A percentile compares a stretch with the other conserved stretches of the same genome.
phyloP scores from a whole-genome alignment of 2,329 filamentous ascomycete species.

The Capronia epimyces region DNA sequence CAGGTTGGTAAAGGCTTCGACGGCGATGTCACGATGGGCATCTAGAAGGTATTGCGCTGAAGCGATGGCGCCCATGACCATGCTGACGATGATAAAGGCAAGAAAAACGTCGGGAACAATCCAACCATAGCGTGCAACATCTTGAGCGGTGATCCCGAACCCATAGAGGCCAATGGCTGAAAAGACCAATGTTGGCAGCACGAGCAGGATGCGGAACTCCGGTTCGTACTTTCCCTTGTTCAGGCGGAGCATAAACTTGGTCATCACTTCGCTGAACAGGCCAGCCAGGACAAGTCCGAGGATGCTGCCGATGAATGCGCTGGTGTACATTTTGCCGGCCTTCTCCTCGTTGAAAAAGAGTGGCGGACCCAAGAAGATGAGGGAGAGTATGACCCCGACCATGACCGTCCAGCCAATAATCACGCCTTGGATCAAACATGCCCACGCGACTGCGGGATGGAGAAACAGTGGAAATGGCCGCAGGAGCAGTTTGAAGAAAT shows the following conservation, averaged over 20 bases:
- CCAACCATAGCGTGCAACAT: conserved; percentile 61
- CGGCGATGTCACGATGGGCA: conserved; percentile 80
- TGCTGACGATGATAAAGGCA: conserved; percentile 74
- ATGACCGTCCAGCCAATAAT: conserved; percentile 96
- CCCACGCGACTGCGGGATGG: conserved; percentile 82
- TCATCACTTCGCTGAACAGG: conserved; percentile 65
- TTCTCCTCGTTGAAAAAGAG: conserved; percentile 75
- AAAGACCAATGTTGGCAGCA: conserved; percentile 74
- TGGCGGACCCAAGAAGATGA: conserved; percentile 73
- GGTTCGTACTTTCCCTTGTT: conserved; percentile 86
- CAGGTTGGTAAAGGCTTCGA: conserved; percentile 84
- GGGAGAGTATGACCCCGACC: conserved; percentile 75
- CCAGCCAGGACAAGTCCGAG: conserved; percentile 73
- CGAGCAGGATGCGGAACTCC: conserved; percentile 78
- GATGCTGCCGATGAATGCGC: conserved; percentile 77
- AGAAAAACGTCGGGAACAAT: conserved; percentile 75
- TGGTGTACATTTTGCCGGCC: conserved; percentile 81
- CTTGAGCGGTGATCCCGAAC: conserved; percentile 67
- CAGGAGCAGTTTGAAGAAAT: conserved; percentile 59
- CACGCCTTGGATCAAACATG: conserved; percentile 73
- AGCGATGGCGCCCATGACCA: conserved; percentile 86
- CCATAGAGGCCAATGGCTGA: conserved; percentile 76
- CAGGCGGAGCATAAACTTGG: conserved; percentile 61
- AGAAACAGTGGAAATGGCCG: conserved; percentile 76
- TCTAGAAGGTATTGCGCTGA: conserved; percentile 86